Conservation (phyloP, 176 grass and related monocot species). For the Lolium multiflorum region DNA sequence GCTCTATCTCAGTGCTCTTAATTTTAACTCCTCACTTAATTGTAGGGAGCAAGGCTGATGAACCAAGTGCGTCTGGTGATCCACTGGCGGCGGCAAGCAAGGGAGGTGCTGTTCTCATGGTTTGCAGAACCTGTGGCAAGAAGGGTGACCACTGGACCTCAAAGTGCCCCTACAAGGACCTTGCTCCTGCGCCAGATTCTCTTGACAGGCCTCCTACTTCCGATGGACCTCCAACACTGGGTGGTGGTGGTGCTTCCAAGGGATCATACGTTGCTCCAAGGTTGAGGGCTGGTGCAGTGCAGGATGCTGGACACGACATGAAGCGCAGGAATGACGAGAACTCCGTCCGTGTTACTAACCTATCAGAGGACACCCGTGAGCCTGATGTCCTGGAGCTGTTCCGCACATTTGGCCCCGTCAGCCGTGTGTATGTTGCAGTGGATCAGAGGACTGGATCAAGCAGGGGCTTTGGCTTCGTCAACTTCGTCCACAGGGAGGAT, state of each 20-base stretch:
- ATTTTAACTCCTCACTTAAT: constrained; percentile 16
- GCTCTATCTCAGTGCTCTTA: neutral
- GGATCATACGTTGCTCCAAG: constrained; percentile 81
- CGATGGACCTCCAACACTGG: constrained; percentile 30
- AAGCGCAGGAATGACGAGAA: constrained; percentile 84
- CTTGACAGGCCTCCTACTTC: constrained; percentile 53
- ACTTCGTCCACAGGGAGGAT: constrained; percentile 80
- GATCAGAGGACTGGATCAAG: constrained; percentile 77
- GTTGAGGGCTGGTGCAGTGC: constrained; percentile 43
- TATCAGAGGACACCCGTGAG: constrained; percentile 85
- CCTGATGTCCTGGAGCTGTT: constrained; percentile 72
- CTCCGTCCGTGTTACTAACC: constrained; percentile 82
- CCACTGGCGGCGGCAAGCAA: constrained; percentile 44
- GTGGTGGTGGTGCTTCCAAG: constrained; percentile 32
- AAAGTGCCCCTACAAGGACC: constrained; percentile 85
- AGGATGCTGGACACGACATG: constrained; percentile 60
- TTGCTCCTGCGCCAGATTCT: constrained; percentile 48
- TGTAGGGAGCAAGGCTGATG: constrained; percentile 71
- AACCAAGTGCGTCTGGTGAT: constrained; percentile 57
- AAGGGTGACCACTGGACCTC: constrained; percentile 92
- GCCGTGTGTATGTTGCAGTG: constrained; percentile 77
- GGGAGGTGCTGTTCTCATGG: constrained; percentile 76
- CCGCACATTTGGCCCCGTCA: constrained; percentile 72
- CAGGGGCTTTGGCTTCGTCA: constrained; percentile 78
- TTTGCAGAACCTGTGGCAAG: constrained; percentile 80